Evolutionary conservation across 2,329 filamentous ascomycete genomes (phyloP).

Genomic region (Meredithiella fracta): DNA sequence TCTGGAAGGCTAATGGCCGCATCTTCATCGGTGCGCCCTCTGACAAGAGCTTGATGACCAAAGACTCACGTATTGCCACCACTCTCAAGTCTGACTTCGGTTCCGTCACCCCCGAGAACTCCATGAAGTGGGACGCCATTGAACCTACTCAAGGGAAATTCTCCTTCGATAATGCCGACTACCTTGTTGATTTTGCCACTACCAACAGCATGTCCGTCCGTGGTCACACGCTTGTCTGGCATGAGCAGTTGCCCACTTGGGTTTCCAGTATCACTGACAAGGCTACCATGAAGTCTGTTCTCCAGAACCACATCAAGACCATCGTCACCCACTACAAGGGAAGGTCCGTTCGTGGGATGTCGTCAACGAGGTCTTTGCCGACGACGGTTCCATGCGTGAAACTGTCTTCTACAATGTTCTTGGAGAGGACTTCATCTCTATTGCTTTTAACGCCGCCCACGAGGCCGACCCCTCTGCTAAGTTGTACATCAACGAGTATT

Average conservation of each 20-base stretch:
- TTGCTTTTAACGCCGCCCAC: slow-evolving; percentile 53
- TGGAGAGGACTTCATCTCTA: slow-evolving; percentile 51
- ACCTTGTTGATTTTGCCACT: slow-evolving; percentile 40
- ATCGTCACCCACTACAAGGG: slow-evolving; percentile 44
- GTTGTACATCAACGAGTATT: slow-evolving; percentile 64
- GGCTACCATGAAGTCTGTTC: slow-evolving; percentile 34
- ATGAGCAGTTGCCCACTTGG: slow-evolving; percentile 42
- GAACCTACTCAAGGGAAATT: slow-evolving; percentile 34
- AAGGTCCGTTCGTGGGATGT: slow-evolving; percentile 49
- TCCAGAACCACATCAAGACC: slow-evolving; percentile 42
- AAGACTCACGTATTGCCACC: slow-evolving; percentile 30
- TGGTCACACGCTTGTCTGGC: slow-evolving; percentile 52
- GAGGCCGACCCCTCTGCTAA: slow-evolving; percentile 49
- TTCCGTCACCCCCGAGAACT: slow-evolving; percentile 51
- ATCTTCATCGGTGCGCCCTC: slow-evolving; percentile 44
- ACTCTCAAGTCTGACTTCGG: slow-evolving; percentile 47
- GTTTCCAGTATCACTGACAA: slow-evolving; percentile 39
- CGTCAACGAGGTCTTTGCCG: slow-evolving; percentile 47
- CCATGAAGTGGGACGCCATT: slow-evolving; percentile 50
- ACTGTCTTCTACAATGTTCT: slow-evolving; percentile 52
- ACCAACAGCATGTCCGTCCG: slow-evolving; percentile 42
- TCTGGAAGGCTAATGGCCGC: slow-evolving; percentile 6
- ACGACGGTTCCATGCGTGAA: slow-evolving; percentile 41
- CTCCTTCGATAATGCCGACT: slow-evolving; percentile 40
- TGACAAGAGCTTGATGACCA: slow-evolving; percentile 35